Conservation (phyloP, 23 red algal genomes). For the Gracilaria gracilis region DNA sequence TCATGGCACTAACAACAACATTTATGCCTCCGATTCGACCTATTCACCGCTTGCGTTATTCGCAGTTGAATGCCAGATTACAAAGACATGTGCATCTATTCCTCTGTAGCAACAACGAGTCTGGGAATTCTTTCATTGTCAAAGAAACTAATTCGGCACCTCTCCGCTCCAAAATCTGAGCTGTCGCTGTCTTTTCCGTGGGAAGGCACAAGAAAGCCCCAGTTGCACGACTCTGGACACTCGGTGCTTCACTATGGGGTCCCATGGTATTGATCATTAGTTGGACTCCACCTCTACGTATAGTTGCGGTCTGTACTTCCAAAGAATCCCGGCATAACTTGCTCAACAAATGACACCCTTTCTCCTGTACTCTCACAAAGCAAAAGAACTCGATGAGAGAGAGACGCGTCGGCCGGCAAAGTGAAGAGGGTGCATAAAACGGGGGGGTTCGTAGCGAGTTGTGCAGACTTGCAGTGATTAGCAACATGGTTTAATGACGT, state of each 20-base stretch:
- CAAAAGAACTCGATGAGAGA: neutral
- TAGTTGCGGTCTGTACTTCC: neutral
- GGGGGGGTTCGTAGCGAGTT: neutral
- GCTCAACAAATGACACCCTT: slow-evolving; percentile 5
- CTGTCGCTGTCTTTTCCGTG: neutral
- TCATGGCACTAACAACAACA: slow-evolving; percentile 30
- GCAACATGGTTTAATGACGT: neutral
- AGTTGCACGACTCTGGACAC: slow-evolving; percentile 6
- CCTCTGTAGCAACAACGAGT: neutral
- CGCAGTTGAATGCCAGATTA: slow-evolving; percentile 21
- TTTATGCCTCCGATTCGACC: slow-evolving; percentile 23
- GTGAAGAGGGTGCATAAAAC: neutral
- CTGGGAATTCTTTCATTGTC: slow-evolving; percentile 25
- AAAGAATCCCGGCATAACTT: slow-evolving; percentile 2
- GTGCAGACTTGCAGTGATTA: neutral
- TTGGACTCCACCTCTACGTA: neutral
- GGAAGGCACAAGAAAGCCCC: slow-evolving; percentile 5
- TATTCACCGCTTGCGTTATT: slow-evolving; percentile 13
- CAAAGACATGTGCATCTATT: slow-evolving; percentile 25
- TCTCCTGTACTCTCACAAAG: neutral
- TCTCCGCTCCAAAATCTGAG: slow-evolving; percentile 22
- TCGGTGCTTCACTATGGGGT: neutral
- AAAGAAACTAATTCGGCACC: slow-evolving; percentile 9
- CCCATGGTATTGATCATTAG: slow-evolving; percentile 1
- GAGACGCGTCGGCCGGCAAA: neutral